phyloP scores from a whole-genome alignment of 495 filamentous ascomycete genomes.

The Aspergillus egyptiacus region DNA sequence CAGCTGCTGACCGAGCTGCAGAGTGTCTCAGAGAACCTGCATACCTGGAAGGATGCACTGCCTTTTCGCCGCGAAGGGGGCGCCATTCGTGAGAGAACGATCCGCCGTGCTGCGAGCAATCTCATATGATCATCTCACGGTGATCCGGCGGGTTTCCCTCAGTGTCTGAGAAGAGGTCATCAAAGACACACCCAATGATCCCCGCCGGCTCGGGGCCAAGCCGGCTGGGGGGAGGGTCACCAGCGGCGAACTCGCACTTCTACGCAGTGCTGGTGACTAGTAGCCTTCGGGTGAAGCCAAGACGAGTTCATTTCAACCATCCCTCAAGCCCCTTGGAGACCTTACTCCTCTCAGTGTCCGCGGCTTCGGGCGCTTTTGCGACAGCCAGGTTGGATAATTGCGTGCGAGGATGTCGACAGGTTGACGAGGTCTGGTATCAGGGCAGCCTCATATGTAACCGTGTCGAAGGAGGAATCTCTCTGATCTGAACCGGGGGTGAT shows the following conservation, averaged over 20 bases:
- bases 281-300: constrained; percentile 26
- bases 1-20: background rate
- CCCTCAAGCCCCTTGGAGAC: background rate
- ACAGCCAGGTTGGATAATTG: background rate
- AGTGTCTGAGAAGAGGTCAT: background rate
- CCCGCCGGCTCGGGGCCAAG: background rate
- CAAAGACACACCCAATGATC: background rate
- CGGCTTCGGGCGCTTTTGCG: background rate
- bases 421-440: background rate
- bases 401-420: background rate
- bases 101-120: background rate
- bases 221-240: constrained; percentile 16
- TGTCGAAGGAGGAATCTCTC: no score
- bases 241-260: constrained; percentile 32
- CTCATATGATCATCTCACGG: background rate
- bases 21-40: background rate
- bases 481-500: no score
- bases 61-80: background rate
- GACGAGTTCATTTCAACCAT: constrained; percentile 12
- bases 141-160: background rate
- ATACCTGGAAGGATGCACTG: background rate
- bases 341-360: background rate
- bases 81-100: background rate
- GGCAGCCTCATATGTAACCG: background rate
- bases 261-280: constrained; percentile 34